These are phyloP conservation scores for Aspergillus diversus DNA, from an alignment of 495 filamentous ascomycete species.

Conservation along the genomic window DNA sequence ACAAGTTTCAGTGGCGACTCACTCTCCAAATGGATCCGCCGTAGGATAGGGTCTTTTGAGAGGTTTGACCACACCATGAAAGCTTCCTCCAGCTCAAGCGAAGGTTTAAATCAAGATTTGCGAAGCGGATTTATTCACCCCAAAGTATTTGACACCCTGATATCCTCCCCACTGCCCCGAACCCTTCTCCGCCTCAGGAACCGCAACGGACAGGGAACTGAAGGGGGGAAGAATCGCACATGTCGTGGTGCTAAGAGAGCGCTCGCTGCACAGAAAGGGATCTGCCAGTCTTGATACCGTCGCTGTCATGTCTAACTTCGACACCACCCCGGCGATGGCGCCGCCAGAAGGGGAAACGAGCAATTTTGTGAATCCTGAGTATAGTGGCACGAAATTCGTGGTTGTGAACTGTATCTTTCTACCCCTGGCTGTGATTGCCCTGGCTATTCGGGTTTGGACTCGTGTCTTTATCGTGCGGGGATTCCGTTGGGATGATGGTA, in stretches of 20 bases:
- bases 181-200: not conserved
- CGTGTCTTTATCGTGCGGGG: slow-evolving; percentile 37
- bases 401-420: slow-evolving; percentile 37
- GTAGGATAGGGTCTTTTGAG: not conserved
- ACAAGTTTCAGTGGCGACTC: not conserved
- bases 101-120: not conserved
- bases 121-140: not conserved
- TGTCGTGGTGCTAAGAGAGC: not conserved
- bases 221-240: not conserved
- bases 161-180: not conserved
- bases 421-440: slow-evolving; percentile 30
- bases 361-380: slow-evolving; percentile 37
- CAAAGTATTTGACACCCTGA: not conserved
- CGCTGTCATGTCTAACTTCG: slow-evolving; percentile 22
- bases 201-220: not conserved
- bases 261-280: not conserved
- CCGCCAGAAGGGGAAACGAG: slow-evolving; percentile 40
- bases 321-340: slow-evolving; percentile 32
- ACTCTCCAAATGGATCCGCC: not conserved
- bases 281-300: not conserved
- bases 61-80: not conserved
- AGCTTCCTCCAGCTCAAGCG: not conserved
- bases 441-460: slow-evolving; percentile 43
- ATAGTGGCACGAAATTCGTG: slow-evolving; percentile 26
- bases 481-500: slow-evolving; percentile 47